Evolutionary conservation across 202 grass and related monocot genomes (phyloP), one percentile per base, ranked within the genome.

Genomic region (Digitaria exilis): DNA sequence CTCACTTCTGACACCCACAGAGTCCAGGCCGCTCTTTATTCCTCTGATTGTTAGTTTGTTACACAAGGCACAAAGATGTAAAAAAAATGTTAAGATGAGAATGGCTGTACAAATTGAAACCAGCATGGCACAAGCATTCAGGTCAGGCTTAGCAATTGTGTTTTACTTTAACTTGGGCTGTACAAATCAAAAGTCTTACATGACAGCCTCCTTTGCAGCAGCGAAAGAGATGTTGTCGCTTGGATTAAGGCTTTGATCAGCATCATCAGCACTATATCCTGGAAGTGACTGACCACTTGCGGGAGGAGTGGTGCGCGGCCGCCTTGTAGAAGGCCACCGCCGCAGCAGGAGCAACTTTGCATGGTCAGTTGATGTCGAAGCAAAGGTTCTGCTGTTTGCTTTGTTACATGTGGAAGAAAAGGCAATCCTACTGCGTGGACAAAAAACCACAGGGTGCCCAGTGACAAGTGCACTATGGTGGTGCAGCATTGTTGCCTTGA

Each of bases 1-100:
- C 22, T 95, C 95, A 84, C 59, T 88, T 90, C 28, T 86, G 54
- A 85, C 77, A 88, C 49, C 67, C 39, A 69, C 66, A 60, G 78
- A 69, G 78, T 79, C 61, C 52, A 58, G 79, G 2, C 41, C 21
- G 58, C 45, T 81, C 55, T 50, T 65, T 78, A 52, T 82, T 77
- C 78, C 30, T 80, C 86, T 26, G 43, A 87, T 76, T 74, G 55
- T 91, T 55, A 84, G 43, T 85, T 76, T 74, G 55, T 91, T 55
- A 84, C 75, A 82, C 41, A 72, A 78, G 37, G 64, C 9, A 56
- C 35, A 71, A 22, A 46, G 7, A 77, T 77, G 18, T 51, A 54
- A 85, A 71, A 61, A 54, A 55, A 72, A 80, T 54, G 51, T 58
- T 55, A 61, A 79, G 4, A 46, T 32, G 63, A 63, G 11, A 70